phyloP scores from a whole-genome alignment of 2,329 filamentous ascomycete species.

The Rutstroemia sp. region DNA sequence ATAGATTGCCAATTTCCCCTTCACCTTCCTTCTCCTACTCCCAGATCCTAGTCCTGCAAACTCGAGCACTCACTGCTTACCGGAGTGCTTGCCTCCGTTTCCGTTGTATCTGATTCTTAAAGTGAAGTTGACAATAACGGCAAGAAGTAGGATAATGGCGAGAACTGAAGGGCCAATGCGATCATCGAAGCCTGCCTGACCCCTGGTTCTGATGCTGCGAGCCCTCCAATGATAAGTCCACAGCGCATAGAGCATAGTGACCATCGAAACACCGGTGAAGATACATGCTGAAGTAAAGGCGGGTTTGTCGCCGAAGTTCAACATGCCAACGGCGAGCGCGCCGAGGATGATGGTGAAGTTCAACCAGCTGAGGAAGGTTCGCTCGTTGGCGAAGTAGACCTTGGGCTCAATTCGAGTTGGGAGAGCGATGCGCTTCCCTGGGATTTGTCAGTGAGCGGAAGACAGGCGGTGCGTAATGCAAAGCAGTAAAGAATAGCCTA shows the following conservation, averaged over 20 bases:
- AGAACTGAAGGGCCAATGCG: conserved; percentile 87
- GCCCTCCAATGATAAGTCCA: conserved; percentile 97
- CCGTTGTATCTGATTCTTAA: conserved; percentile 54
- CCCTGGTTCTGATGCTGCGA: conserved; percentile 81
- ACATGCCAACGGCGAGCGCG: conserved; percentile 89
- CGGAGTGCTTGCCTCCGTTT: conserved; percentile 9
- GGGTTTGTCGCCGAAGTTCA: conserved; percentile 94
- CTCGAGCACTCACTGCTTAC: background rate
- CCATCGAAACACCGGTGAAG: conserved; percentile 91
- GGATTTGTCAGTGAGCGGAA: background rate
- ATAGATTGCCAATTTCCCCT: background rate
- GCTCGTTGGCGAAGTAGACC: conserved; percentile 99
- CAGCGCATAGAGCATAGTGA: conserved; percentile 90
- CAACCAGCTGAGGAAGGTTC: conserved; percentile 98
- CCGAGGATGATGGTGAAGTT: conserved; percentile 99
- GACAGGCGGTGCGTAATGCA: background rate
- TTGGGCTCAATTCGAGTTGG: conserved; percentile 98
- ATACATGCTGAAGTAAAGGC: conserved; percentile 90
- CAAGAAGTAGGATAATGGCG: conserved; percentile 76
- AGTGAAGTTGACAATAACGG: conserved; percentile 94
- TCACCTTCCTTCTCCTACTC: background rate
- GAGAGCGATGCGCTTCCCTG: conserved; percentile 96
- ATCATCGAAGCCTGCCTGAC: conserved; percentile 95
- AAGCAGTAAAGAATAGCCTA: conserved; percentile 35
- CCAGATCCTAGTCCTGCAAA: background rate